phyloP scores from a whole-genome alignment of 352 stramenopile species.

The Phytopythium oedochilum region DNA sequence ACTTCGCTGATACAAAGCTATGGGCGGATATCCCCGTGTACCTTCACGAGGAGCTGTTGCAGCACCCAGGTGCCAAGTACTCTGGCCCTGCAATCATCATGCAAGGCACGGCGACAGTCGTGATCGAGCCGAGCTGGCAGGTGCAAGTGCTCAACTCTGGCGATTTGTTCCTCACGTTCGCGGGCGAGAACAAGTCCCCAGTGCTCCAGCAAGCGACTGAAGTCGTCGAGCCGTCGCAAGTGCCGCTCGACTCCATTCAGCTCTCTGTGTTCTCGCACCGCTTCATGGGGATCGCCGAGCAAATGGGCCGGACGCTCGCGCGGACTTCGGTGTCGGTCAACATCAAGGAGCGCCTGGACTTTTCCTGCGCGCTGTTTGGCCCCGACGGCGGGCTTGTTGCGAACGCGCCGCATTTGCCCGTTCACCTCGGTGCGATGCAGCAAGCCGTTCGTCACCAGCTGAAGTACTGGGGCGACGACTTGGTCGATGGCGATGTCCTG shows the following conservation, averaged over 20 bases:
- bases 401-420: slow-evolving; percentile 98
- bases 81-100: slow-evolving; percentile 96
- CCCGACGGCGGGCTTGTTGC: slow-evolving; percentile 97
- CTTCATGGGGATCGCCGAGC: slow-evolving; percentile 99
- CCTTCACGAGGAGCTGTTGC: slow-evolving; percentile 87
- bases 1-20: slow-evolving; percentile 74
- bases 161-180: slow-evolving; percentile 92
- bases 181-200: slow-evolving; percentile 14
- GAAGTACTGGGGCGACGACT: slow-evolving; percentile 85
- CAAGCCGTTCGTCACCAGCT: slow-evolving; percentile 96
- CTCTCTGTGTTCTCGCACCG: slow-evolving; percentile 96
- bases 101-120: slow-evolving; percentile 97
- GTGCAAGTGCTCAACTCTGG: slow-evolving; percentile 91
- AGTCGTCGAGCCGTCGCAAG: slow-evolving; percentile 15
- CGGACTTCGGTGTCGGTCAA: slow-evolving; percentile 97
- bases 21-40: slow-evolving; percentile 91
- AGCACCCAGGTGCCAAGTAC: slow-evolving; percentile 63
- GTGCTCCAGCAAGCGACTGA: slow-evolving; percentile 5
- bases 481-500: slow-evolving; percentile 96
- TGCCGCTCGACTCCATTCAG: slow-evolving; percentile 93
- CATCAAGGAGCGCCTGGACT: slow-evolving; percentile 99
- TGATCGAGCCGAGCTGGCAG: slow-evolving; percentile 95
- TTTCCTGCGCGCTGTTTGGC: slow-evolving; percentile 98
- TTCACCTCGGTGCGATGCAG: slow-evolving; percentile 99
- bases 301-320: slow-evolving; percentile 98